These are phyloP conservation scores for Populus nigra DNA, from an alignment of 345 rosid genomes.

Conservation along the genomic window DNA sequence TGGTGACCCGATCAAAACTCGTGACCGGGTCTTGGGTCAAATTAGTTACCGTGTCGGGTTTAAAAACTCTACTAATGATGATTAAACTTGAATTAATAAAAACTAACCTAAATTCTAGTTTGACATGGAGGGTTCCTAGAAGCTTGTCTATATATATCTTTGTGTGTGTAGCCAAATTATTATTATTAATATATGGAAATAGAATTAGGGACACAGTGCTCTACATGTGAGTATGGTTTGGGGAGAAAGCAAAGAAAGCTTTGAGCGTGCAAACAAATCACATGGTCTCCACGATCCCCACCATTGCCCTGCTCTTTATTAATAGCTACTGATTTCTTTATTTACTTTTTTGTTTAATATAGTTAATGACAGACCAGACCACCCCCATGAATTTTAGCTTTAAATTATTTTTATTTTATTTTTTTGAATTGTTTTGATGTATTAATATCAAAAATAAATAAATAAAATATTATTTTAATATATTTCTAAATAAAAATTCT, in stretches of 20 bases:
- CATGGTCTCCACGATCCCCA: slow-evolving; percentile 32
- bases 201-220: slow-evolving; percentile 29
- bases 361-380: no score
- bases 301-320: neutral
- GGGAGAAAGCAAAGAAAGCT: slow-evolving; percentile 47
- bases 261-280: slow-evolving; percentile 38
- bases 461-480: no score
- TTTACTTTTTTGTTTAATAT: neutral
- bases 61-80: slow-evolving; percentile 5
- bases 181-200: neutral
- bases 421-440: no score
- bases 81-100: slow-evolving; percentile 12
- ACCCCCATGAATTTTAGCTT: no score
- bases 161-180: neutral
- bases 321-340: neutral
- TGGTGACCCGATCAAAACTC: no score
- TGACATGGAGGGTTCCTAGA: slow-evolving; percentile 29
- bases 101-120: slow-evolving; percentile 21
- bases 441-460: no score
- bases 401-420: no score
- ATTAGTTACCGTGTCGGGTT: no score
- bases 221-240: slow-evolving; percentile 57
- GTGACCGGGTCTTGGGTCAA: rapidly evolving
- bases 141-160: neutral
- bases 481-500: no score